Percentiles rank a stretch among this genome's conserved stretches.
phyloP scores from a whole-genome alignment of 1,284 basidiomycete genomes.

The Clitocybe nebularis region DNA sequence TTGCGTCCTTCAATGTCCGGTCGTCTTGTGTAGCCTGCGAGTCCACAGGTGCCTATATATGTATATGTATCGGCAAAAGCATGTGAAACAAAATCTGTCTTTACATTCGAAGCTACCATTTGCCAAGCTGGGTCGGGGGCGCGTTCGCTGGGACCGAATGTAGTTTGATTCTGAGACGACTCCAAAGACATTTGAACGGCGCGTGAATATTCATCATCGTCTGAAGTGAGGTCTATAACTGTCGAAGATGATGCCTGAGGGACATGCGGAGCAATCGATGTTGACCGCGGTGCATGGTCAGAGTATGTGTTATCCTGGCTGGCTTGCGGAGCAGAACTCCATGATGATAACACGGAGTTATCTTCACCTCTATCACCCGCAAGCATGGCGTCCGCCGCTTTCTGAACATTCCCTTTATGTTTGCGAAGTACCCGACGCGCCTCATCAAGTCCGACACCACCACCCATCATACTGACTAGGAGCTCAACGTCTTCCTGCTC shows the following conservation, averaged over 20 bases:
- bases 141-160: slow-evolving; percentile 56
- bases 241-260: slow-evolving; percentile 23
- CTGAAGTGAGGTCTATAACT: slow-evolving; percentile 56
- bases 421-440: slow-evolving; percentile 52
- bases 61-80: slow-evolving; percentile 3
- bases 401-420: slow-evolving; percentile 55
- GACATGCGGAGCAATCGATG: slow-evolving; percentile 19
- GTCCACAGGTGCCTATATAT: slow-evolving; percentile 30
- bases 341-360: slow-evolving; percentile 19
- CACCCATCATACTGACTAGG: slow-evolving; percentile 34
- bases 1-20: slow-evolving; percentile 58
- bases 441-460: slow-evolving; percentile 39
- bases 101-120: slow-evolving; percentile 62
- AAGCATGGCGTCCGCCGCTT: slow-evolving; percentile 57
- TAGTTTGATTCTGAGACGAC: slow-evolving; percentile 28
- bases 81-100: slow-evolving; percentile 5
- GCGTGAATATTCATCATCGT: slow-evolving; percentile 49
- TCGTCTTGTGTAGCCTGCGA: slow-evolving; percentile 44
- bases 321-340: slow-evolving; percentile 17
- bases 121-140: slow-evolving; percentile 64
- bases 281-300: slow-evolving; percentile 35
- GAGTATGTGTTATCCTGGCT: slow-evolving; percentile 20
- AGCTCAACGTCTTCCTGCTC: slow-evolving; percentile 32
- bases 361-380: slow-evolving; percentile 43
- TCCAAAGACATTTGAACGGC: slow-evolving; percentile 53